Percentiles rank a stretch among this genome's conserved stretches.
phyloP scores from a whole-genome alignment of 805 yeast genomes.

The Phaffomyces antillensis region DNA sequence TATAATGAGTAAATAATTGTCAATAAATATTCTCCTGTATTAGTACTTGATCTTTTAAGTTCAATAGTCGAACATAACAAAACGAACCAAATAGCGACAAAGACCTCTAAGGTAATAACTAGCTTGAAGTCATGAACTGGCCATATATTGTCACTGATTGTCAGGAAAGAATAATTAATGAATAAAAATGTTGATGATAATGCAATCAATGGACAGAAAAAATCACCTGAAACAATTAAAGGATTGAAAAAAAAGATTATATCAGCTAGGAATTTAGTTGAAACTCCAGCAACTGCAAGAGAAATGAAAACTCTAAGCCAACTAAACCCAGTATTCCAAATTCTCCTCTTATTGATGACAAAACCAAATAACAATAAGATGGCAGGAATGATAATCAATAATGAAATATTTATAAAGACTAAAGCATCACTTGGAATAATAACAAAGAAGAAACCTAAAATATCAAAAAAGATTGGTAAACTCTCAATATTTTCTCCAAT shows the following conservation, averaged over 20 bases:
- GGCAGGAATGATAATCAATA: constrained; percentile 51
- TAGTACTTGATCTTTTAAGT: constrained; percentile 34
- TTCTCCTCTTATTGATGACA: constrained; percentile 39
- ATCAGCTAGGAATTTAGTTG: constrained; percentile 31
- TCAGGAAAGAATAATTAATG: constrained; percentile 49
- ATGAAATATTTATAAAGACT: constrained; percentile 42
- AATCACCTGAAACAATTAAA: constrained; percentile 43
- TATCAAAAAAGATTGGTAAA: constrained; percentile 58
- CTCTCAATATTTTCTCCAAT: constrained; percentile 25
- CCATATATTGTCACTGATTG: constrained; percentile 26
- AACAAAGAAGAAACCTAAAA: constrained; percentile 51
- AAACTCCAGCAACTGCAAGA: constrained; percentile 35
- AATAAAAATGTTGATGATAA: constrained; percentile 42
- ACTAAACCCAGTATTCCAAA: constrained; percentile 40
- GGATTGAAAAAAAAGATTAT: constrained; percentile 40
- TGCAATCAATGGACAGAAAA: constrained; percentile 42
- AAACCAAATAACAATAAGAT: constrained; percentile 39
- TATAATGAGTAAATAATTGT: constrained; percentile 40
- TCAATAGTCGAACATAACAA: constrained; percentile 45
- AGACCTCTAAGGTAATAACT: constrained; percentile 45
- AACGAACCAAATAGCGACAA: constrained; percentile 49
- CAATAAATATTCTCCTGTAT: constrained; percentile 44
- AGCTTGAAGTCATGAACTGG: constrained; percentile 57
- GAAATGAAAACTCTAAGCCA: constrained; percentile 59
- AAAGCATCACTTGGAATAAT: constrained; percentile 44